These are phyloP conservation scores for Panicum miliaceum DNA, from an alignment of 176 grass and related monocot species.

Conservation along the genomic window DNA sequence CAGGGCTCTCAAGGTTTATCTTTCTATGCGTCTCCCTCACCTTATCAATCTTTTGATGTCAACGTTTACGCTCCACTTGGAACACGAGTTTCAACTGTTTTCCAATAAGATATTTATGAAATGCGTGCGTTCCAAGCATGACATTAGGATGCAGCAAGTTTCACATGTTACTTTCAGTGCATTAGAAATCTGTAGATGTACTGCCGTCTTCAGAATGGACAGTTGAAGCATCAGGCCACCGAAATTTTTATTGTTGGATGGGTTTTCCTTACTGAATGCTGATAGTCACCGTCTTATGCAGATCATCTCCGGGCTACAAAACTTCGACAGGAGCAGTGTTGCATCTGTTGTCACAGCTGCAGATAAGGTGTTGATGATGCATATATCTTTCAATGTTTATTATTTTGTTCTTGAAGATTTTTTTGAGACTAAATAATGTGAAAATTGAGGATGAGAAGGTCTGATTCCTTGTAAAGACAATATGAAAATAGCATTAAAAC, in stretches of 20 bases:
- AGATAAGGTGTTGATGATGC: constrained; percentile 66
- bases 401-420: background rate
- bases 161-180: background rate
- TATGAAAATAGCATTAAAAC: background rate
- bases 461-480: background rate
- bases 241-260: background rate
- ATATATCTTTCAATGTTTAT: constrained; percentile 1
- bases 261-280: background rate
- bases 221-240: constrained; percentile 14
- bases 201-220: constrained; percentile 7
- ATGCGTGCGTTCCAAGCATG: background rate
- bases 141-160: background rate
- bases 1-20: constrained; percentile 80
- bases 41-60: background rate
- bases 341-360: constrained; percentile 89
- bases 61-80: background rate
- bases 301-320: constrained; percentile 93
- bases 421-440: background rate
- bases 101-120: background rate
- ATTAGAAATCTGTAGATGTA: constrained; percentile 24
- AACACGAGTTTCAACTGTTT: background rate
- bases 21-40: background rate
- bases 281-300: constrained; percentile 41
- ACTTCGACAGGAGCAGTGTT: constrained; percentile 78
- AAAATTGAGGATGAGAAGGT: background rate